These are phyloP conservation scores for Thielaviopsis musarum DNA, from an alignment of 2,329 filamentous ascomycete species.

Conservation along the genomic window DNA sequence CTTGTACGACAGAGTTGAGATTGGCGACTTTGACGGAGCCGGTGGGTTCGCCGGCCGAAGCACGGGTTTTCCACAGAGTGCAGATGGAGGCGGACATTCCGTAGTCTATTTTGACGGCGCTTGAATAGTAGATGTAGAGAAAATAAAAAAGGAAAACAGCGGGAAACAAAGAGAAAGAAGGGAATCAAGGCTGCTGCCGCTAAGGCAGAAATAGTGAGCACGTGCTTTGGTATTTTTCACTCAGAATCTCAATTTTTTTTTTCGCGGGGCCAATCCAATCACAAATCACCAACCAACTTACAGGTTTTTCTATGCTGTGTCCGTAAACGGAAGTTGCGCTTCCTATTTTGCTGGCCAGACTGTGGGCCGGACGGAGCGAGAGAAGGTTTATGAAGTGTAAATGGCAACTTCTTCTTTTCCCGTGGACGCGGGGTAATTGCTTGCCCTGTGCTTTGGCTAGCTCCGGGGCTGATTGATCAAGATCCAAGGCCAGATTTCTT, in stretches of 20 bases:
- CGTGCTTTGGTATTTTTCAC: background rate
- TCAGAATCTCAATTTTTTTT: background rate
- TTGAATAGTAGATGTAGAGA: background rate
- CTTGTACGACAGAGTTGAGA: conserved; percentile 38
- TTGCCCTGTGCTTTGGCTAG: background rate
- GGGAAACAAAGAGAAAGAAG: background rate
- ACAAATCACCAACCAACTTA: background rate
- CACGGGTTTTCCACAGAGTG: conserved; percentile 21
- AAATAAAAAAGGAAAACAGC: too few relatives aligned
- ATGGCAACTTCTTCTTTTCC: background rate
- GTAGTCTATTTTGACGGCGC: conserved; percentile 2
- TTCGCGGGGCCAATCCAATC: background rate
- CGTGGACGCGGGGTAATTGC: background rate
- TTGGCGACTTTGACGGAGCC: conserved; percentile 44
- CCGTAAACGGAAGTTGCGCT: background rate
- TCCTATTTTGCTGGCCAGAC: background rate
- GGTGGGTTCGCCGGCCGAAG: conserved; percentile 27
- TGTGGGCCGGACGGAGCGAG: background rate
- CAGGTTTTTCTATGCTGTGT: background rate
- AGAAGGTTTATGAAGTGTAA: background rate
- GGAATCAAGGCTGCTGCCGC: too few relatives aligned
- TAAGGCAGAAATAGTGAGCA: background rate
- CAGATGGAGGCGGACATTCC: background rate
- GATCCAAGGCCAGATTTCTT: background rate
- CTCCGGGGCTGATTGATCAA: background rate